Evolutionary conservation across 1,284 basidiomycete genomes (phyloP), one percentile per base, ranked within the genome.

Genomic region (Pseudozyma tsukubaensis): DNA sequence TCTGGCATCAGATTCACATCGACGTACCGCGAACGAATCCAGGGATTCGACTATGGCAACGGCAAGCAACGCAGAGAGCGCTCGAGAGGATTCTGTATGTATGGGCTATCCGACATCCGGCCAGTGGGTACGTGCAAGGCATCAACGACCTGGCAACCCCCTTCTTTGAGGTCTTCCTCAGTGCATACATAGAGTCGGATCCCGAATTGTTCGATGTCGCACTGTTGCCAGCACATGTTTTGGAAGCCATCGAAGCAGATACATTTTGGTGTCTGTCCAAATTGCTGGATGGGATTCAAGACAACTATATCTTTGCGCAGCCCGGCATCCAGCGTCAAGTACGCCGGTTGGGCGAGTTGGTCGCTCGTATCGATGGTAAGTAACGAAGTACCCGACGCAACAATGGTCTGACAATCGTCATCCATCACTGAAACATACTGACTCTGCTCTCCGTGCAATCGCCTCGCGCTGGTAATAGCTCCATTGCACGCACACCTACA

Each of bases 81-180:
- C 77, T 84, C 37, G 83, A 84, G 58, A 62, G 83, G 18, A 82
- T 84, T 43, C 61, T 84, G 48, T 84, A 84, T 53, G 80, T 84
- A 47, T 84, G 83, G 83, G 82, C 83, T 11, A 78, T 84, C 45
- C 77, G 83, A 40, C 83, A 84, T 56, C 83, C 81, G 3, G 82
- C 82, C 0, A 81, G 78, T 35, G 83, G 83, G 14, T 84, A 84
- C 57, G 83, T 84, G 11, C 83, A 84, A 50, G 83, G 83, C 32
- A 84, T 84, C 72, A 83, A 82, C 59, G 83, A 84, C 21, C 78
- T 84, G 8, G 83, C 81, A n/a, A 84, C 83, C 12, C 83, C 83
- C 36, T 83, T 84, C 62, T 84, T 83, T 50, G 75, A 83, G 55
- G 83, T 83, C 44, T 84, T 83, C 44, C 65, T 84, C 10, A 70